phyloP scores from a whole-genome alignment of 768 basidiomycete genomes.

The Lactarius trivialis region DNA sequence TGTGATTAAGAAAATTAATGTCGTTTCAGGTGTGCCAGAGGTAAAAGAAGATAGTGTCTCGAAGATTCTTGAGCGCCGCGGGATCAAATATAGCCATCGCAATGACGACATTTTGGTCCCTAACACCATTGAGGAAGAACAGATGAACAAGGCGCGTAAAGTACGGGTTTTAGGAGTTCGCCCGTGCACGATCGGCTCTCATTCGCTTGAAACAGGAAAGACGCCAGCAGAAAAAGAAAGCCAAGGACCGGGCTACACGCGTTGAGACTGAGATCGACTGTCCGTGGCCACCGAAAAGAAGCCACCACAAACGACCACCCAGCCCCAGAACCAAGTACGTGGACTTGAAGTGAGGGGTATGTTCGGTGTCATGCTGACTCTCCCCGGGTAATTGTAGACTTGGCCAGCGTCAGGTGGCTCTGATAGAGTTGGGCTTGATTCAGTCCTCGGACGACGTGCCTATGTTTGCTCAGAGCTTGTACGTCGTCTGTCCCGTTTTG shows the following conservation, averaged over 20 bases:
- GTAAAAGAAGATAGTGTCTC: slow-evolving; percentile 44
- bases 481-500: slow-evolving; percentile 33
- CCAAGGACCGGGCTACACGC: slow-evolving; percentile 22
- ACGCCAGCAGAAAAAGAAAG: slow-evolving; percentile 23
- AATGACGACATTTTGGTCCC: slow-evolving; percentile 66
- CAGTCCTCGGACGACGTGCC: slow-evolving; percentile 44
- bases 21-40: slow-evolving; percentile 29
- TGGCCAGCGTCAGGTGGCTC: slow-evolving; percentile 47
- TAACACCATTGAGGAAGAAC: slow-evolving; percentile 62
- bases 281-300: slow-evolving; percentile 54
- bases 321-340: slow-evolving; percentile 49
- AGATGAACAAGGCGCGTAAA: slow-evolving; percentile 47
- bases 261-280: slow-evolving; percentile 36
- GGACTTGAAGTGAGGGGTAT: neutral
- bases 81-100: slow-evolving; percentile 66
- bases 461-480: slow-evolving; percentile 62
- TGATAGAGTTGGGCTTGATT: slow-evolving; percentile 59
- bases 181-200: neutral
- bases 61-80: slow-evolving; percentile 50
- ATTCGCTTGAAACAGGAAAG: slow-evolving; percentile 23
- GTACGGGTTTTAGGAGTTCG: slow-evolving; percentile 29
- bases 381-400: slow-evolving; percentile 35
- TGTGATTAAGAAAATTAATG: slow-evolving; percentile 27
- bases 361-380: neutral
- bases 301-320: slow-evolving; percentile 44